These are phyloP conservation scores for Termitomyces sp. DNA, from an alignment of 768 basidiomycete genomes.

Conservation along the genomic window DNA sequence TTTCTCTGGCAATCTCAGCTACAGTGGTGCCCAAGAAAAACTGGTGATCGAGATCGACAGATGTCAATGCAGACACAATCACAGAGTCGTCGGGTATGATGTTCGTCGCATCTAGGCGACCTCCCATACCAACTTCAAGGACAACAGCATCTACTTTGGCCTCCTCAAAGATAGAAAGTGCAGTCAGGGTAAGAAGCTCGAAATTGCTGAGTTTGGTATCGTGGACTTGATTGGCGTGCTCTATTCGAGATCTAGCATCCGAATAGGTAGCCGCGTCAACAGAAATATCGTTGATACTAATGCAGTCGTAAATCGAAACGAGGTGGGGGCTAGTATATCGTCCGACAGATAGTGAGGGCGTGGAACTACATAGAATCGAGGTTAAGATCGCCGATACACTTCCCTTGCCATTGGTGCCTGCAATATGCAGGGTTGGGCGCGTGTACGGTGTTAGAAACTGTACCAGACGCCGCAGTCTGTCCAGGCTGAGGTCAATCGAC, in stretches of 20 bases:
- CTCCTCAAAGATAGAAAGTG: constrained; percentile 72
- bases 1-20: constrained; percentile 74
- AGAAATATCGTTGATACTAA: constrained; percentile 60
- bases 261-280: constrained; percentile 51
- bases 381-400: constrained; percentile 84
- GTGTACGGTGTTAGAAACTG: constrained; percentile 56
- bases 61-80: constrained; percentile 77
- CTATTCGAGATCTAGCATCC: constrained; percentile 44
- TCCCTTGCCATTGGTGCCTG: constrained; percentile 98
- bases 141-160: constrained; percentile 76
- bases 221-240: constrained; percentile 42
- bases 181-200: constrained; percentile 83
- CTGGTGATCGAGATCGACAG: constrained; percentile 93
- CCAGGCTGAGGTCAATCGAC: constrained; percentile 70
- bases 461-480: constrained; percentile 55
- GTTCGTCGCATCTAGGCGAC: constrained; percentile 91
- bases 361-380: constrained; percentile 63
- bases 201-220: constrained; percentile 63
- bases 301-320: constrained; percentile 71
- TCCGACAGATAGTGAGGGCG: constrained; percentile 62
- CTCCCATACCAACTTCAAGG: constrained; percentile 95
- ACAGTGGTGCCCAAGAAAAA: constrained; percentile 81
- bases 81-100: constrained; percentile 69
- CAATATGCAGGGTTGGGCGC: constrained; percentile 85
- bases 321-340: constrained; percentile 95